A percentile compares a stretch with the other conserved stretches of the same genome.
These are phyloP conservation scores for Mycena indigotica DNA, from an alignment of 768 basidiomycete genomes.

Conservation along the genomic window DNA sequence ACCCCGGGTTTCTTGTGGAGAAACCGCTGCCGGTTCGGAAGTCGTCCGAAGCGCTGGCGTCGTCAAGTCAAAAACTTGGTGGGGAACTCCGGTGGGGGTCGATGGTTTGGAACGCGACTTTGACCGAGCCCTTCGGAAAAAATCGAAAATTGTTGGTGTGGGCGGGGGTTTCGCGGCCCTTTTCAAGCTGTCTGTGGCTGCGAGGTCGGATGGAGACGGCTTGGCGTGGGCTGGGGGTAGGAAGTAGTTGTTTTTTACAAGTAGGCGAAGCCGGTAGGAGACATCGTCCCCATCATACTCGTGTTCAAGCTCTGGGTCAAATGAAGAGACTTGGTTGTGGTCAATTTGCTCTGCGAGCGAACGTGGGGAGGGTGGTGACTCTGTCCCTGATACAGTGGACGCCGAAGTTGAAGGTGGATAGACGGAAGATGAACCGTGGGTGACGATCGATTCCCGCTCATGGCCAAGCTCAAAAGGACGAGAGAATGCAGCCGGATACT, in stretches of 20 bases:
- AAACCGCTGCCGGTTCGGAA: conserved; percentile 60
- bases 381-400: conserved; percentile 56
- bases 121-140: conserved; percentile 69
- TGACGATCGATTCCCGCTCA: conserved; percentile 52
- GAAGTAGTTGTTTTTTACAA: conserved; percentile 87
- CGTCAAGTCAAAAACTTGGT: conserved; percentile 37
- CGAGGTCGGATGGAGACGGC: conserved; percentile 69
- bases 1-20: conserved; percentile 41
- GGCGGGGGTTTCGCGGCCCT: conserved; percentile 40
- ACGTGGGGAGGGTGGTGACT: conserved; percentile 65
- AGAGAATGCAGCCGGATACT: conserved; percentile 47
- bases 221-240: conserved; percentile 87
- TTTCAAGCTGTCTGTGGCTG: conserved; percentile 46
- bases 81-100: conserved; percentile 42
- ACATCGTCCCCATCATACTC: conserved; percentile 76
- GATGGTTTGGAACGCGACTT: conserved; percentile 58
- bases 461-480: conserved; percentile 38
- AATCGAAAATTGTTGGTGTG: conserved; percentile 64
- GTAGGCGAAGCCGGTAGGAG: conserved; percentile 77
- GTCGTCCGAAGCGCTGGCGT: conserved; percentile 63
- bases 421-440: conserved; percentile 68
- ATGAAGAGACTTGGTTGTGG: conserved; percentile 47
- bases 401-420: conserved; percentile 74
- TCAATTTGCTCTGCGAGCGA: conserved; percentile 50
- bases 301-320: conserved; percentile 52